A percentile compares a stretch with the other conserved stretches of the same genome.
These are phyloP conservation scores for Diplocarpon rosae DNA, from an alignment of 2,329 filamentous ascomycete species.

Conservation along the genomic window DNA sequence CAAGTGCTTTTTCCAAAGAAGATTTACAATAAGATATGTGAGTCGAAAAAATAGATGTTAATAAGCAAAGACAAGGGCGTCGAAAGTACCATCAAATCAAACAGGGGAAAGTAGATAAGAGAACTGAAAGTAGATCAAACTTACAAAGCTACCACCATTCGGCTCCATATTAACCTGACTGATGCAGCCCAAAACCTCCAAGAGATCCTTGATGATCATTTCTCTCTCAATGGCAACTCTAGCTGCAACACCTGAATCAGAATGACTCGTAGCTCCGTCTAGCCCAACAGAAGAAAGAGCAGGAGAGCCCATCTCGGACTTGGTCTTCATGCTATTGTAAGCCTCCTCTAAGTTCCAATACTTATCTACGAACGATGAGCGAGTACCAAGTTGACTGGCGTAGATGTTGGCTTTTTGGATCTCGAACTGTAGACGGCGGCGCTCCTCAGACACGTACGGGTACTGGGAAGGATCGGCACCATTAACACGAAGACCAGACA, in stretches of 20 bases:
- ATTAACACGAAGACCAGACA: conserved; percentile 27
- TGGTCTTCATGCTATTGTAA: conserved; percentile 38
- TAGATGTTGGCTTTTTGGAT: conserved; percentile 91
- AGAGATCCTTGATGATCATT: conserved; percentile 68
- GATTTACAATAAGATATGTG: too few species aligned
- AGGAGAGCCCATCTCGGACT: conserved; percentile 13
- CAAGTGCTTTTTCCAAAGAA: too few species aligned
- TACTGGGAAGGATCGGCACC: conserved; percentile 24
- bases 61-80: too few species aligned
- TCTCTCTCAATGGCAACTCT: conserved; percentile 67
- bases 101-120: not conserved
- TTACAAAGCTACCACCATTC: conserved; percentile 52
- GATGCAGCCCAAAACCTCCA: conserved; percentile 64
- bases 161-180: conserved; percentile 78
- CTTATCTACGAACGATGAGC: conserved; percentile 77
- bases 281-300: conserved; percentile 21
- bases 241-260: conserved; percentile 29
- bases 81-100: too few species aligned
- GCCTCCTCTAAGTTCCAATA: conserved; percentile 70
- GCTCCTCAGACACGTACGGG: conserved; percentile 11
- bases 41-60: too few species aligned
- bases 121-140: conserved; percentile 23
- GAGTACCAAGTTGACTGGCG: conserved; percentile 66
- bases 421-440: conserved; percentile 61
- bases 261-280: too few species aligned